Evolutionary conservation across 108 stramenopile genomes (phyloP).

Genomic region (Bacterosira constricta): DNA sequence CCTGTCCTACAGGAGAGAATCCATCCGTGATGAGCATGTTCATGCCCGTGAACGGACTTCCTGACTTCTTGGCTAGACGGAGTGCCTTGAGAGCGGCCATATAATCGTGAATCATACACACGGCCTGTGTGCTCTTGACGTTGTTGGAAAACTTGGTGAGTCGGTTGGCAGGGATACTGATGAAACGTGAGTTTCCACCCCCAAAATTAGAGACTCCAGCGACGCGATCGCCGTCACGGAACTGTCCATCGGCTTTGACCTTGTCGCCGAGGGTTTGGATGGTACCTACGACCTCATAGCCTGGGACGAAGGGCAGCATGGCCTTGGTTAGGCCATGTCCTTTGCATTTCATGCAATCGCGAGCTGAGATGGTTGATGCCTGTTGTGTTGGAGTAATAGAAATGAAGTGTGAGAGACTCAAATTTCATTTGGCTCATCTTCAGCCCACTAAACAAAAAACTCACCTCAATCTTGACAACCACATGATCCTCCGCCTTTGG

Average conservation of each 20-base stretch:
- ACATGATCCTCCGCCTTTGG: slow-evolving; percentile 43
- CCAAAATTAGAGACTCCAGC: slow-evolving; percentile 49
- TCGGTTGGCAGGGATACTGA: slow-evolving; percentile 40
- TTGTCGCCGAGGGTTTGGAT: slow-evolving; percentile 51
- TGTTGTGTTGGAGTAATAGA: not conserved
- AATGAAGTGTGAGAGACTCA: not conserved
- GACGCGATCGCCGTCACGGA: slow-evolving; percentile 63
- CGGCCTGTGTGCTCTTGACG: slow-evolving; percentile 57
- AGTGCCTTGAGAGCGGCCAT: slow-evolving; percentile 75
- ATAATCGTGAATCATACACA: slow-evolving; percentile 76
- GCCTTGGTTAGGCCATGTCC: slow-evolving; percentile 51
- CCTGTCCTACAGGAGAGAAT: slow-evolving; percentile 62
- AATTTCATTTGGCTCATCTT: not conserved
- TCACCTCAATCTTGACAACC: slow-evolving; percentile 60
- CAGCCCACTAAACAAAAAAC: not conserved
- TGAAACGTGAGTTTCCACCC: slow-evolving; percentile 73
- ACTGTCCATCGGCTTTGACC: slow-evolving; percentile 18
- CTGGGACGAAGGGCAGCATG: slow-evolving; percentile 63
- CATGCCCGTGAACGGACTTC: slow-evolving; percentile 53
- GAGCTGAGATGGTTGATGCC: slow-evolving; percentile 69
- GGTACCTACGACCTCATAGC: slow-evolving; percentile 64
- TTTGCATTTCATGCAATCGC: slow-evolving; percentile 59
- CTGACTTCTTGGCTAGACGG: slow-evolving; percentile 52
- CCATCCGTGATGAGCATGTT: slow-evolving; percentile 75
- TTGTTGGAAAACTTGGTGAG: slow-evolving; percentile 61